A percentile compares a stretch with the other conserved stretches of the same genome.
Conservation (phyloP, 2,329 filamentous ascomycete species). For the Plenodomus lindquistii region DNA sequence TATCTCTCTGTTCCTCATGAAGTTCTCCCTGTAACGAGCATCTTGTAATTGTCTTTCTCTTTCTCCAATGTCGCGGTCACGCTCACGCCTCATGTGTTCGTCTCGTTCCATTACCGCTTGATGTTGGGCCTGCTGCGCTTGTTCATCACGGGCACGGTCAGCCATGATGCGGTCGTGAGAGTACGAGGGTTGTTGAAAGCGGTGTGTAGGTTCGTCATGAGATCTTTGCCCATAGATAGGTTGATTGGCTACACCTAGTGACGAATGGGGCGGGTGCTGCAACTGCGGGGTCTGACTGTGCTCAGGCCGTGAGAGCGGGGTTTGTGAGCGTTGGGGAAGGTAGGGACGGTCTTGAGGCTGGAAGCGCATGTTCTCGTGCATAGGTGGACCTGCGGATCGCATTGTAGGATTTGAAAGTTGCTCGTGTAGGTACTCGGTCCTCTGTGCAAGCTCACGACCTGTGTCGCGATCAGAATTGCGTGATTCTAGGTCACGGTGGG, state of each 20-base stretch:
- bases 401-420: conserved; percentile 29
- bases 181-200: conserved; percentile 24
- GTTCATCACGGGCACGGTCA: conserved; percentile 38
- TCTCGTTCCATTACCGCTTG: conserved; percentile 28
- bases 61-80: conserved; percentile 27
- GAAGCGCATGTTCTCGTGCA: conserved; percentile 36
- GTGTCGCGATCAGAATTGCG: conserved; percentile 40
- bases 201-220: conserved; percentile 32
- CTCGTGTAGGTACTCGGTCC: conserved; percentile 35
- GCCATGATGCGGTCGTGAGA: conserved; percentile 28
- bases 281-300: conserved; percentile 33
- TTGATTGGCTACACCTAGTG: conserved; percentile 31
- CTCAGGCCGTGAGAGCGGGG: conserved; percentile 36
- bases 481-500: conserved; percentile 30
- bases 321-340: conserved; percentile 37
- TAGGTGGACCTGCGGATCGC: conserved; percentile 22
- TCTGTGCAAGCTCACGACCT: conserved; percentile 36
- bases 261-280: conserved; percentile 39
- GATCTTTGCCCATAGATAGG: conserved; percentile 31
- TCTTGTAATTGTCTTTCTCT: conserved; percentile 19
- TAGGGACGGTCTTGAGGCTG: conserved; percentile 34
- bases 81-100: conserved; percentile 26
- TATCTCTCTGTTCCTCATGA: conserved; percentile 24
- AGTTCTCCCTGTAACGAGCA: conserved; percentile 22
- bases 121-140: conserved; percentile 31